A percentile compares a stretch with the other conserved stretches of the same genome.
phyloP scores from a whole-genome alignment of 768 basidiomycete species.

The Suillus subalutaceus region DNA sequence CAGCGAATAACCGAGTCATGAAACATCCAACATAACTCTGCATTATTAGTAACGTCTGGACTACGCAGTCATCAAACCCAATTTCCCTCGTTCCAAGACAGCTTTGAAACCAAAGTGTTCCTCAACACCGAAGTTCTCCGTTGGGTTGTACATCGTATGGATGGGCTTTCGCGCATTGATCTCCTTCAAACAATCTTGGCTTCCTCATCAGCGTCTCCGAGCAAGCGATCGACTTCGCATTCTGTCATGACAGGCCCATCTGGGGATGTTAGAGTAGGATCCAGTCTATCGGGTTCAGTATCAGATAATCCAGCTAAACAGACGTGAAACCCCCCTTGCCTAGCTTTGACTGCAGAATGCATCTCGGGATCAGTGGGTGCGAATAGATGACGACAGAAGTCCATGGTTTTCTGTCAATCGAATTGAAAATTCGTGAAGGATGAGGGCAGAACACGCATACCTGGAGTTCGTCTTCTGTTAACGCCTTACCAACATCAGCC shows the following conservation, averaged over 20 bases:
- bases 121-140: background rate
- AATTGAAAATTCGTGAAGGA: background rate
- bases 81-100: background rate
- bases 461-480: constrained; percentile 2
- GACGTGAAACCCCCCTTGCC: background rate
- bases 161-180: background rate
- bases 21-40: background rate
- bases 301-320: background rate
- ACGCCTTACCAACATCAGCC: background rate
- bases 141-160: background rate
- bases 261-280: background rate
- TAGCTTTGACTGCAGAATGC: background rate
- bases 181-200: background rate
- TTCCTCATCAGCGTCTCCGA: background rate
- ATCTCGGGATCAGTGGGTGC: background rate
- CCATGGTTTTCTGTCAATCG: background rate
- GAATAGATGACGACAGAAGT: background rate
- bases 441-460: background rate
- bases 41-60: background rate
- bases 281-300: background rate
- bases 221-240: background rate
- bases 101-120: constrained; percentile 1
- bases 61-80: background rate
- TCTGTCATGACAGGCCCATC: background rate
- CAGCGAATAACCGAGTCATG: background rate